These are phyloP conservation scores for Clavaria fumosa DNA, from an alignment of 768 basidiomycete genomes.

Conservation along the genomic window DNA sequence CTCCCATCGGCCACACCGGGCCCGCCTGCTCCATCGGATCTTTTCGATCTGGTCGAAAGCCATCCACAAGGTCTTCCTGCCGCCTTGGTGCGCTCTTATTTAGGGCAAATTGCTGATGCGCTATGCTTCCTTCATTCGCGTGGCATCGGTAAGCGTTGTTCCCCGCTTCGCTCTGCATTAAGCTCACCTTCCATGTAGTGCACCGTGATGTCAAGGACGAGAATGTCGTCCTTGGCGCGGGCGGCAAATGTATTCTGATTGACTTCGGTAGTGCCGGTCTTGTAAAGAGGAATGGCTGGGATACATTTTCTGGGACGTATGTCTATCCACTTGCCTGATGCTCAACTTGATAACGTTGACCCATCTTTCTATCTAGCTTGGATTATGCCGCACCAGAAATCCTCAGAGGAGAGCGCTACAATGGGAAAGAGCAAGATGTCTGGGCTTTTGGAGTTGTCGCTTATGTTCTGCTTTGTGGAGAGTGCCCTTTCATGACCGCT, in stretches of 20 bases:
- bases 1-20: slow-evolving; percentile 52
- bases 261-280: slow-evolving; percentile 93
- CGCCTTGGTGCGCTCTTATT: slow-evolving; percentile 58
- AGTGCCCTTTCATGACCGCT: slow-evolving; percentile 84
- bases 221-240: slow-evolving; percentile 73
- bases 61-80: slow-evolving; percentile 77
- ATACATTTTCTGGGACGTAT: slow-evolving; percentile 86
- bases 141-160: slow-evolving; percentile 71
- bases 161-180: no score
- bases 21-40: slow-evolving; percentile 52
- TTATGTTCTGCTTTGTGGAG: slow-evolving; percentile 84
- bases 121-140: slow-evolving; percentile 76
- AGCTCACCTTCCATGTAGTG: slow-evolving; percentile 28
- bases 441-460: slow-evolving; percentile 98
- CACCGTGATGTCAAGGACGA: slow-evolving; percentile 99
- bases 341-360: slow-evolving; percentile 7
- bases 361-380: slow-evolving; percentile 30
- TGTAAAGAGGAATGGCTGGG: slow-evolving; percentile 74
- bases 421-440: slow-evolving; percentile 93
- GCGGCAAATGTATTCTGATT: slow-evolving; percentile 80
- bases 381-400: slow-evolving; percentile 98
- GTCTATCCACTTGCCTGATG: slow-evolving; percentile 19
- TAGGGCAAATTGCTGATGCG: slow-evolving; percentile 91
- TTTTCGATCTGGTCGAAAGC: slow-evolving; percentile 89
- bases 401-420: slow-evolving; percentile 83